These are phyloP conservation scores for Xerocomus cyaneibrunnescens DNA, from an alignment of 1,284 basidiomycete species.

Conservation along the genomic window DNA sequence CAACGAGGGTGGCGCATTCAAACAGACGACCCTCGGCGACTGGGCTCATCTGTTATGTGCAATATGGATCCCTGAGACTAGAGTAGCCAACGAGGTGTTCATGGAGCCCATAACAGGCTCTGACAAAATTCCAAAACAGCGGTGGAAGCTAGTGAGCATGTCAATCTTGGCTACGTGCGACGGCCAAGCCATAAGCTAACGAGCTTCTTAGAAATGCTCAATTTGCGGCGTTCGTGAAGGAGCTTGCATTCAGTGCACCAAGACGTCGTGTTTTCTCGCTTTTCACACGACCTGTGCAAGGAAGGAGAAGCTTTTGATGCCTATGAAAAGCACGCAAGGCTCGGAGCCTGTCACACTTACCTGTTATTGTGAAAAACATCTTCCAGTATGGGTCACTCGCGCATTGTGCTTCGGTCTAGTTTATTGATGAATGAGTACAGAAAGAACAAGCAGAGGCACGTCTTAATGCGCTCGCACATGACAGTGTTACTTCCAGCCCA, in stretches of 20 bases:
- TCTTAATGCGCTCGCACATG: slow-evolving; percentile 52
- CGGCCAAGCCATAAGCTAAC: slow-evolving; percentile 10
- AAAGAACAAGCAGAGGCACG: slow-evolving; percentile 67
- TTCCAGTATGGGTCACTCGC: slow-evolving; percentile 61
- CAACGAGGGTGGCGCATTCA: slow-evolving; percentile 97
- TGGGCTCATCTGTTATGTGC: slow-evolving; percentile 98
- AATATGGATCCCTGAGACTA: slow-evolving; percentile 97
- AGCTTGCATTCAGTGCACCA: slow-evolving; percentile 97
- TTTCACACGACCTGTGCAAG: slow-evolving; percentile 97
- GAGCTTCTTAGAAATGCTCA: slow-evolving; percentile 66
- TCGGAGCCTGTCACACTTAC: slow-evolving; percentile 68
- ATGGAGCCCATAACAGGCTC: slow-evolving; percentile 98
- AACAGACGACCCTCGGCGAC: slow-evolving; percentile 90
- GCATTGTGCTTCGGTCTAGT: slow-evolving; percentile 1
- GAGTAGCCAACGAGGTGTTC: slow-evolving; percentile 92
- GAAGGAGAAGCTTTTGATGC: slow-evolving; percentile 77
- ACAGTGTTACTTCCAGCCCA: slow-evolving; percentile 42
- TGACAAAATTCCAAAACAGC: slow-evolving; percentile 84
- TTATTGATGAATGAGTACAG: slow-evolving; percentile 36
- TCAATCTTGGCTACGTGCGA: neutral
- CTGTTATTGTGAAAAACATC: slow-evolving; percentile 86
- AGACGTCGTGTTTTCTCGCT: slow-evolving; percentile 87
- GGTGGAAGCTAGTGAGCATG: slow-evolving; percentile 87
- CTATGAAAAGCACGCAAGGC: slow-evolving; percentile 84
- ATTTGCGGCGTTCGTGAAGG: slow-evolving; percentile 83